Base-by-base conservation (phyloP, 1,284 basidiomycete species). In the Ustilago lituana region DNA sequence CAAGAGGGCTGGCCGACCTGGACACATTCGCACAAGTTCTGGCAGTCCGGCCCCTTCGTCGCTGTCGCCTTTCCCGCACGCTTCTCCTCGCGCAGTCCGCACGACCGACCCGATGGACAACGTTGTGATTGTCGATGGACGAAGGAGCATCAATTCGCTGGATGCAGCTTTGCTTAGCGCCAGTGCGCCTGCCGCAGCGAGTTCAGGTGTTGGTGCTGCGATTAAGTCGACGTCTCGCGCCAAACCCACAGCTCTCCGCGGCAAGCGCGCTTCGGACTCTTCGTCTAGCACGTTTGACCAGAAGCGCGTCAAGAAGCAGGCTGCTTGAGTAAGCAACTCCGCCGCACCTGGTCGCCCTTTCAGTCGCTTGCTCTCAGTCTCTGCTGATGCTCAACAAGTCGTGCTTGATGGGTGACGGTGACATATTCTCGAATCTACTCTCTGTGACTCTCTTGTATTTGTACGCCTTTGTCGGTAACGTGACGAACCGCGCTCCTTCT, bases 11-110 rank as follows among this genome's bases (percentile, higher is more conserved):
- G 56, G 61, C 6, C 52, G 66, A 17, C 54, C 62, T 1, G 56
- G 64, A 0, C 57, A 66, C 32, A 53, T 64, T 8, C 61, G 75
- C 22, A 52, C 71, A 12, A 31, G 49, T 15, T 76, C 74, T 8
- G 70, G 74, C 15, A 75, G 72, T 36, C 79, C 79, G 5, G 79
- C 79, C 14, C 79, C 79, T 10, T 78, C 76, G 10, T 57, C 74
- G 12, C 65, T 79, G 6, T 79, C 79, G 11, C 79, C 79, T 5
- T 80, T 80, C 50, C 79, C 79, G 3, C 79, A 80, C 52, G 78
- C 68, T 23, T 71, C 70, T 31, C 67, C 67, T 4, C 40, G 56
- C 10, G 64, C 69, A 14, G 43, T 55, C 9, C 47, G 56, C 14
- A 72, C 48, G 1, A 58, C 57, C 7, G 50, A 61, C 19, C 62